Percentiles rank a stretch among this genome's conserved stretches.
Evolutionary conservation across 257 asterid genomes (phyloP).

Genomic region (Scutellaria galericulata): DNA sequence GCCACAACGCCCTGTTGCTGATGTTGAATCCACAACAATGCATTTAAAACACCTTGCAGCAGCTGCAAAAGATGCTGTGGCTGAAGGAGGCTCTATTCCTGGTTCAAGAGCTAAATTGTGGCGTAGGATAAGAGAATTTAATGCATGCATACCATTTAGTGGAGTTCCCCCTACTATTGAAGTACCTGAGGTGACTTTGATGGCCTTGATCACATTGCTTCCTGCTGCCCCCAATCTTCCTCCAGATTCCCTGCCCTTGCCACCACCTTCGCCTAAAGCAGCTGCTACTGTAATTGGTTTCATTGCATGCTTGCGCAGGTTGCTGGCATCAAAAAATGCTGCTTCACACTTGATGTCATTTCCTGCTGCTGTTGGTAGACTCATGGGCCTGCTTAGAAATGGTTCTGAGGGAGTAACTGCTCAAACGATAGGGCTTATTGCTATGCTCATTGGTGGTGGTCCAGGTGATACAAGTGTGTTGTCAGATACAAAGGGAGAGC

Average conservation of each 20-base stretch:
- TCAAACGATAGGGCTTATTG: conserved; percentile 86
- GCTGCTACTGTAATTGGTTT: conserved; percentile 98
- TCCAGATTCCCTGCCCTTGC: conserved; percentile 93
- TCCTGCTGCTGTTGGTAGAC: conserved; percentile 98
- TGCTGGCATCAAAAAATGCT: conserved; percentile 91
- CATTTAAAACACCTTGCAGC: conserved; percentile 96
- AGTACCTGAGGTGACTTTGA: conserved; percentile 97
- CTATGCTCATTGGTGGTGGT: conserved; percentile 97
- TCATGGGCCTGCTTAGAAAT: conserved; percentile 95
- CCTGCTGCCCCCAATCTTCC: conserved; percentile 98
- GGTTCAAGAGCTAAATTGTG: conserved; percentile 99
- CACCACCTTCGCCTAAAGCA: conserved; percentile 99
- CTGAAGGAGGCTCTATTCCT: conserved; percentile 99
- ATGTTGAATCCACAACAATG: conserved; percentile 78
- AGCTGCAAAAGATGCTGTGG: conserved; percentile 97
- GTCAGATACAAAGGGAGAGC: conserved; percentile 90
- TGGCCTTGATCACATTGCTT: conserved; percentile 97
- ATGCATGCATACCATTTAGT: conserved; percentile 86
- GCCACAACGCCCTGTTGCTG: conserved; percentile 60
- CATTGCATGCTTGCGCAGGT: conserved; percentile 87
- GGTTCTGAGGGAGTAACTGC: conserved; percentile 98
- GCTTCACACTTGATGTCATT: conserved; percentile 98
- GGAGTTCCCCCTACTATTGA: conserved; percentile 90
- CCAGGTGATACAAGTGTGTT: conserved; percentile 79
- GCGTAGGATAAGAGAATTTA: conserved; percentile 98